A percentile compares a stretch with the other conserved stretches of the same genome.
Conservation (phyloP, 2,329 filamentous ascomycete genomes). For the Fusarium proliferatum region DNA sequence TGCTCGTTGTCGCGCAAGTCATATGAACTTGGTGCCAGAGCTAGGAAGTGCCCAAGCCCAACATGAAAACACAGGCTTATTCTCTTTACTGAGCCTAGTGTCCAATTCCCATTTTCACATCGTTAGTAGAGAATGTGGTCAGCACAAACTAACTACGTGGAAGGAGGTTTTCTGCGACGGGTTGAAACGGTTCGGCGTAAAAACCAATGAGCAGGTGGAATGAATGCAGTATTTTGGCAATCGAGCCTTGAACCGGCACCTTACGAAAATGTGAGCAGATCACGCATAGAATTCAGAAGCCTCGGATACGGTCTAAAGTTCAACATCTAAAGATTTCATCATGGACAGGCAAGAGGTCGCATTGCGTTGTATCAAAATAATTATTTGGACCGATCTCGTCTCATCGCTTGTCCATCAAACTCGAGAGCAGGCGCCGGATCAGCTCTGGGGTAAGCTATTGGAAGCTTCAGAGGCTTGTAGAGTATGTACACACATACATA, state of each 20-base stretch:
- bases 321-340: conserved; percentile 53
- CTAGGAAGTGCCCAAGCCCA: conserved; percentile 2
- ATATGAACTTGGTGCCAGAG: conserved; percentile 28
- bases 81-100: background rate
- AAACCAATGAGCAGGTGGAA: conserved; percentile 19
- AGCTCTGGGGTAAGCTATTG: conserved; percentile 32
- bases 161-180: background rate
- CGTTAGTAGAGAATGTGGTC: background rate
- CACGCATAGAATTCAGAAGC: background rate
- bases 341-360: conserved; percentile 35
- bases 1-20: conserved; percentile 11
- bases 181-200: conserved; percentile 12
- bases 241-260: background rate
- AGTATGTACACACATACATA: background rate
- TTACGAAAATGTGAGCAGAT: background rate
- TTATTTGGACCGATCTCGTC: conserved; percentile 40
- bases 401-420: conserved; percentile 11
- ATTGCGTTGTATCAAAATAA: conserved; percentile 8
- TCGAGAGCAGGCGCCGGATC: conserved; percentile 24
- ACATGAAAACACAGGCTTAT: background rate
- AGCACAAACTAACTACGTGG: background rate
- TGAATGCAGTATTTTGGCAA: background rate
- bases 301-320: background rate
- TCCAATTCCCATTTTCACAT: background rate
- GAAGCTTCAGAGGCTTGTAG: conserved; percentile 35